Percentiles rank a stretch among this genome's conserved stretches.
phyloP scores from a whole-genome alignment of 2,329 filamentous ascomycete genomes.

The Fusarium sp. region DNA sequence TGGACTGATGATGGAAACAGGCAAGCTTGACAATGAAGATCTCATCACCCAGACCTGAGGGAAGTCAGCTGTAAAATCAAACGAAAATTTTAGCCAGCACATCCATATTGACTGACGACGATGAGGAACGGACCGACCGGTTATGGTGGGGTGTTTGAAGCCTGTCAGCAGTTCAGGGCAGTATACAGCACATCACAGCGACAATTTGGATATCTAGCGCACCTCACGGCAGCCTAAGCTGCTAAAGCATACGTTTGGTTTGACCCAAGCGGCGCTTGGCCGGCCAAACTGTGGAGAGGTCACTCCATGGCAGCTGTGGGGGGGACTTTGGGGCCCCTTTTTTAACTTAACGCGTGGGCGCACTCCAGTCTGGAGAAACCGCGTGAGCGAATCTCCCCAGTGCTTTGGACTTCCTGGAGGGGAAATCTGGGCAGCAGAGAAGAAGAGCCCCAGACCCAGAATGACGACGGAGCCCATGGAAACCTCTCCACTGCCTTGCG shows the following conservation, averaged over 20 bases:
- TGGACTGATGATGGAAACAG: constrained; percentile 5
- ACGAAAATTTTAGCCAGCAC: constrained; percentile 7
- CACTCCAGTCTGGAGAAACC: constrained; percentile 35
- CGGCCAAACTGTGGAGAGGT: constrained; percentile 69
- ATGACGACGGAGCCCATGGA: constrained; percentile 22
- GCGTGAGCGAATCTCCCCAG: constrained; percentile 22
- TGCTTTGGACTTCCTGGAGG: constrained; percentile 34
- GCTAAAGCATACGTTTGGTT: constrained; percentile 48
- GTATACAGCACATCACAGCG: constrained; percentile 15
- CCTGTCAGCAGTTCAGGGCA: constrained; percentile 4
- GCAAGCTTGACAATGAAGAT: constrained; percentile 15
- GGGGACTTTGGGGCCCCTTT: constrained; percentile 31
- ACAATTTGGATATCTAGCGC: constrained; percentile 19
- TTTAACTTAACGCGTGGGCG: constrained; percentile 10
- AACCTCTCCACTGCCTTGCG: constrained; percentile 32
- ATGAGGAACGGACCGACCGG: constrained; percentile 37
- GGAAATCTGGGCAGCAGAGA: constrained; percentile 31
- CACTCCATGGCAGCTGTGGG: constrained; percentile 29
- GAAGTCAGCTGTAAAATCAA: neutral
- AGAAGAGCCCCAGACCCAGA: constrained; percentile 23
- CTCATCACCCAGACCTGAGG: neutral
- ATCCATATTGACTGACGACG: neutral
- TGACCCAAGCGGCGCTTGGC: constrained; percentile 65
- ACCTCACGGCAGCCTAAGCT: constrained; percentile 28
- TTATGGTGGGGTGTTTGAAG: constrained; percentile 23